Evolutionary conservation across 495 filamentous ascomycete genomes (phyloP).

Genomic region (Cercophora scortea): DNA sequence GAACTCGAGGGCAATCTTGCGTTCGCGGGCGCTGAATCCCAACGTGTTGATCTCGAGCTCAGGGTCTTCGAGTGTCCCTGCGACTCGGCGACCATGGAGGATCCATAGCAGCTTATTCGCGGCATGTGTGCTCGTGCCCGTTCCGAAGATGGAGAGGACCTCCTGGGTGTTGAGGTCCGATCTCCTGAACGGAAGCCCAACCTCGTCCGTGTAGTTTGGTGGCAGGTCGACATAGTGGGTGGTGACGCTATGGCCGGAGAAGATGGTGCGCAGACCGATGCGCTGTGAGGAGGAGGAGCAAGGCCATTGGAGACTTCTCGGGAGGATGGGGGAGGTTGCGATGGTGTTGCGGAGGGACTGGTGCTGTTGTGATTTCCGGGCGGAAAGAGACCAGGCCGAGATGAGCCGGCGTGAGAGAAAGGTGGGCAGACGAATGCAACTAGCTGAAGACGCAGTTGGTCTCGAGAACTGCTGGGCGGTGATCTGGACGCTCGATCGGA

Average conservation of each 20-base stretch:
- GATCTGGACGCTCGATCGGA: constrained; percentile 20
- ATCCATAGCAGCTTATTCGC: constrained; percentile 62
- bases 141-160: constrained; percentile 57
- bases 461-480: constrained; percentile 15
- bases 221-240: constrained; percentile 39
- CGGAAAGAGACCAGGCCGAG: constrained; percentile 4
- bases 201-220: constrained; percentile 34
- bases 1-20: constrained; percentile 52
- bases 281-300: constrained; percentile 10
- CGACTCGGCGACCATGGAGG: constrained; percentile 65
- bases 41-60: constrained; percentile 21
- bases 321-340: not conserved
- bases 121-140: constrained; percentile 32
- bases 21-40: constrained; percentile 22
- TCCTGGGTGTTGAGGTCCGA: constrained; percentile 44
- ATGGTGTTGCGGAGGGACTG: not conserved
- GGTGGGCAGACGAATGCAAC: not conserved
- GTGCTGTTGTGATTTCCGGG: not conserved
- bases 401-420: constrained; percentile 10
- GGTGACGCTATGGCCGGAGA: constrained; percentile 19
- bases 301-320: not conserved
- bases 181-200: constrained; percentile 39
- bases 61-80: constrained; percentile 63
- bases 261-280: constrained; percentile 17
- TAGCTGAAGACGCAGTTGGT: not conserved